Evolutionary conservation across 495 filamentous ascomycete genomes (phyloP).

Genomic region (Chlorociboria aeruginascens): DNA sequence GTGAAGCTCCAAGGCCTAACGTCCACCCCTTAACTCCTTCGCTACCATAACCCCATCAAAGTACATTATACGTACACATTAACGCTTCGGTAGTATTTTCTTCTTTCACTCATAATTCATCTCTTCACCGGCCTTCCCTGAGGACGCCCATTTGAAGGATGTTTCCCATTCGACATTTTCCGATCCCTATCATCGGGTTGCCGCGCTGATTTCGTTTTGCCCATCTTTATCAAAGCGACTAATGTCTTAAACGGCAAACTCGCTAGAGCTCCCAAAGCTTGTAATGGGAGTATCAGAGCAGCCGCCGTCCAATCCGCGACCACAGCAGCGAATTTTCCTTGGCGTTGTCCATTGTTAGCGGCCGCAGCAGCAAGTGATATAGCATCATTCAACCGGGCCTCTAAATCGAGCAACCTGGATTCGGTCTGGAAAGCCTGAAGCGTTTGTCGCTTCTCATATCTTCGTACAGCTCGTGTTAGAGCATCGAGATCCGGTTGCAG

Average conservation of each 20-base stretch:
- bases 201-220: constrained; percentile 4
- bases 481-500: constrained; percentile 80
- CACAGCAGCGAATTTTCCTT: constrained; percentile 10
- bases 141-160: constrained; percentile 2
- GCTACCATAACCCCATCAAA: background rate
- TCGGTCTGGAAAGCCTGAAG: constrained; percentile 65
- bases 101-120: background rate
- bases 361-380: constrained; percentile 68
- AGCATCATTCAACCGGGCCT: constrained; percentile 61
- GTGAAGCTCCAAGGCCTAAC: background rate
- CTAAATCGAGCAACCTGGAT: constrained; percentile 54
- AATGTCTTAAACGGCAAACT: constrained; percentile 14
- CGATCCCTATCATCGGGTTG: background rate
- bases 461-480: constrained; percentile 75
- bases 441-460: constrained; percentile 85
- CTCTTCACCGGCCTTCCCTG: constrained; percentile 5
- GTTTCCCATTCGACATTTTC: constrained; percentile 8
- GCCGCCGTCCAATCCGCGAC: constrained; percentile 16
- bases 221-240: constrained; percentile 8
- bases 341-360: constrained; percentile 36
- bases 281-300: constrained; percentile 14
- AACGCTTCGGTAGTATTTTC: background rate
- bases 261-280: constrained; percentile 9
- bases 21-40: constrained; percentile 2
- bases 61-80: background rate